These are phyloP conservation scores for Auriscalpium orientale DNA, from an alignment of 768 basidiomycete species.

Conservation along the genomic window DNA sequence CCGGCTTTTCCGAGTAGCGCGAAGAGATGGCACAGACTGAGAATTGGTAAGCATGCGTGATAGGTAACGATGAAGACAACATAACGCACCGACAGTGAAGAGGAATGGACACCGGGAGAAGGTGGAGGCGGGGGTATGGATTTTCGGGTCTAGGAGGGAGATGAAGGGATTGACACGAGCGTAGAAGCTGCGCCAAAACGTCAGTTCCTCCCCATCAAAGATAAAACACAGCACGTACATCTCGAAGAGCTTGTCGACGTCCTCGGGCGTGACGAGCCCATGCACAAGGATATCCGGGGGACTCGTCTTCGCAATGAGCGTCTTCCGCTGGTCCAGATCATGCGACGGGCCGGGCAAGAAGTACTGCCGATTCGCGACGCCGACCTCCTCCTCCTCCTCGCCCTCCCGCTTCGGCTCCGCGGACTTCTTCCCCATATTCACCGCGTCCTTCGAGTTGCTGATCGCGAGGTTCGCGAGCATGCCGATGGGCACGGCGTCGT, in stretches of 20 bases:
- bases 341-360: constrained; percentile 78
- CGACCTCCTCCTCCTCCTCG: constrained; percentile 39
- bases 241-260: constrained; percentile 78
- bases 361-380: constrained; percentile 73
- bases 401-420: constrained; percentile 5
- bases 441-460: constrained; percentile 41
- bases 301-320: constrained; percentile 68
- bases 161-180: constrained; percentile 62
- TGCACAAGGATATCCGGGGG: constrained; percentile 80
- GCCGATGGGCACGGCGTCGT: constrained; percentile 67
- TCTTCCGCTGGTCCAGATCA: constrained; percentile 60
- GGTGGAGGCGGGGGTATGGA: constrained; percentile 79
- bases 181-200: constrained; percentile 48
- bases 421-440: constrained; percentile 25
- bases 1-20: constrained; percentile 65
- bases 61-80: background rate
- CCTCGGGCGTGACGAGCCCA: constrained; percentile 66
- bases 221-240: constrained; percentile 44
- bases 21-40: constrained; percentile 85
- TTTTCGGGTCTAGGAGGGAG: constrained; percentile 69
- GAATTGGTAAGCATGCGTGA: background rate
- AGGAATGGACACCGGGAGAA: constrained; percentile 84
- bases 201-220: constrained; percentile 1
- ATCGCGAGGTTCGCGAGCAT: constrained; percentile 67
- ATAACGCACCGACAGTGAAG: constrained; percentile 76